Evolutionary conservation across 129 eudicot genomes (phyloP).

Genomic region (sunflower (Helianthus annuus)): HanXRQr2.0-SUNRISE NC_035444.2:96331341-96331840

Average conservation of each 20-base stretch:
- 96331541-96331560: conserved; percentile 40
- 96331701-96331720: conserved; percentile 74
- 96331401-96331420: too few relatives aligned
- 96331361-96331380: too few relatives aligned
- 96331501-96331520: too few relatives aligned
- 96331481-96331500: too few relatives aligned
- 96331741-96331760: conserved; percentile 53
- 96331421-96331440: too few relatives aligned
- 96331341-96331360: too few relatives aligned
- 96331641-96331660: conserved; percentile 90
- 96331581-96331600: conserved; percentile 36
- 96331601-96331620: neutral
- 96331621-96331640: conserved; percentile 22
- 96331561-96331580: conserved; percentile 92
- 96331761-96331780: neutral
- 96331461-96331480: too few relatives aligned
- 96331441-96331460: too few relatives aligned
- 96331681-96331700: conserved; percentile 71
- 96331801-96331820: too few relatives aligned
- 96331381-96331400: too few relatives aligned
- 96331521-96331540: too few relatives aligned
- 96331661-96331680: conserved; percentile 70
- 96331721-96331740: conserved; percentile 86
- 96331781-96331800: neutral
- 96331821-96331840: neutral